phyloP scores from a whole-genome alignment of 169 alveolate genomes.

The Amoebophrya sp. region DNA sequence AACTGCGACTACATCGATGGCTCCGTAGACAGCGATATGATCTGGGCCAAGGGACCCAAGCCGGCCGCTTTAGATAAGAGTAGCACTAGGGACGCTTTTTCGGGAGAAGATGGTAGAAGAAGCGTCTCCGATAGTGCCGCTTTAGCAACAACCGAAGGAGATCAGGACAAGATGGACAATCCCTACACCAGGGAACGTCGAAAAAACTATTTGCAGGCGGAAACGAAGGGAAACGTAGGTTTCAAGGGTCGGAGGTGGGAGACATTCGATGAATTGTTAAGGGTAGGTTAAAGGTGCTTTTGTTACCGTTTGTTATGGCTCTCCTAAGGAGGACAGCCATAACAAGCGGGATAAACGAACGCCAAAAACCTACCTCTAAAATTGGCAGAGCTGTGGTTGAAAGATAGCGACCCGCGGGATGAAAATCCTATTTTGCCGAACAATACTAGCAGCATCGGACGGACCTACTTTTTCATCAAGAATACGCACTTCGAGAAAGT shows the following conservation, averaged over 20 bases:
- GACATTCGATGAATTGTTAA: neutral
- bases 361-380: no score
- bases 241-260: neutral
- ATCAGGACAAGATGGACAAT: no score
- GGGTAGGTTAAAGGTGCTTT: no score
- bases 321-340: no score
- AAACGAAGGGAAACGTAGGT: neutral
- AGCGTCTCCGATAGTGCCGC: no score
- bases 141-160: no score
- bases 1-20: neutral
- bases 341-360: no score
- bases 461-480: neutral
- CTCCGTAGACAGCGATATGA: neutral
- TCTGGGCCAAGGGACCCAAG: neutral
- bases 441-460: neutral
- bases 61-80: neutral
- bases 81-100: no score
- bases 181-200: neutral
- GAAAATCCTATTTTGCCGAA: neutral
- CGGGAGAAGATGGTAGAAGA: no score
- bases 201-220: neutral
- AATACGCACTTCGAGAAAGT: neutral
- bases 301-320: no score
- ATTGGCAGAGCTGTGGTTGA: neutral
- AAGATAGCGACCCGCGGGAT: conserved; percentile 6